Evolutionary conservation across 345 rosid species (phyloP), one percentile per base, ranked within the genome.

Genomic region (Litchi chinensis): DNA sequence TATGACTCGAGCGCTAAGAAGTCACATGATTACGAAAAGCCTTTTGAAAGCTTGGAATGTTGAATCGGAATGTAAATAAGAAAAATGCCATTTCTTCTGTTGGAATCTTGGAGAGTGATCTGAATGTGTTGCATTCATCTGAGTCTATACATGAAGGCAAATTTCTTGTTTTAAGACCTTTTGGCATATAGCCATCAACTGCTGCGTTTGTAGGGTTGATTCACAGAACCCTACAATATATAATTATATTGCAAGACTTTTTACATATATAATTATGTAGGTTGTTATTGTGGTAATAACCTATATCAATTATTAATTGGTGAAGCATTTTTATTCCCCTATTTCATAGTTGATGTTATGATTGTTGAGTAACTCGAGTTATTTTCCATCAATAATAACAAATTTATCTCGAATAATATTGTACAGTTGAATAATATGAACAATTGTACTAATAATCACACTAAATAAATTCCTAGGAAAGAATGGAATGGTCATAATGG

Each of bases 31-130:
- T 77, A 85, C 71, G 68, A 88, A 84, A 75, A 76, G 83, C 86
- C 86, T 85, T 71, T 70, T 83, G 77, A 85, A 82, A 82, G 87
- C 82, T 63, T 84, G 88, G 88, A 84, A 70, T 21, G 2, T 83
- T 76, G 86, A 82, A 60, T 46, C 79, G 52, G 84, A 87, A 54
- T 26, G 82, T 56, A 67, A 68, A 77, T 15, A 32, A 32, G 2
- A 32, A 32, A 32, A 76, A 57, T 37, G n/a, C 60, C 56, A 26
- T 37, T 70, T 70, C 63, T 70, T 77, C 83, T 59, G 70, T 76
- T 76, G 73, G 39, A 65, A 78, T 46, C 65, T 39, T 65, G 76
- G 78, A 75, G 54, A 81, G 78, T 67, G 70, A 79, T 65, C 44
- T 76, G 15, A 66, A 15, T 65, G 16, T 68, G 74, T 57, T 76